Evolutionary conservation across 768 basidiomycete species (phyloP), one percentile per base, ranked within the genome.

Genomic region (Pleurotus eryngii): DNA sequence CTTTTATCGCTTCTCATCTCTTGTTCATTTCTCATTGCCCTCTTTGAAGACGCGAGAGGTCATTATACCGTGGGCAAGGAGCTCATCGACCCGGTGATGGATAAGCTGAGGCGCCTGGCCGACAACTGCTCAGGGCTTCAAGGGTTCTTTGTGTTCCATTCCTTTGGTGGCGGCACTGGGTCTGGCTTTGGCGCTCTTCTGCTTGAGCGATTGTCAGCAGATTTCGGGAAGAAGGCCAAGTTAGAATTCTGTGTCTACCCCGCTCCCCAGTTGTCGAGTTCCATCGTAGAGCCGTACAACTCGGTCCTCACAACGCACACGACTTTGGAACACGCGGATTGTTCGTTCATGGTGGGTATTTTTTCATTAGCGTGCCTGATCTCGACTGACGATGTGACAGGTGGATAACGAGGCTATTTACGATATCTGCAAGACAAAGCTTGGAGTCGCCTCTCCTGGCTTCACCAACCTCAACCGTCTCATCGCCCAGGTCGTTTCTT

Each of bases 61-160:
- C 95, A 98, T 74, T 97, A 97, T 78, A 98, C 96, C 60, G 87
- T 99, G 68, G 96, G 96, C 64, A 99, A 98, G 76, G 96, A 98
- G 74, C 85, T 95, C 65, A 95, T 99, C 67, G 96, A 98, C 75
- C 85, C 83, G 12, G 95, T 96, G 50, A 90, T 97, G 85, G 96
- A 99, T 77, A 95, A 90, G 69, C 81, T 97, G 65, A 90, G 96
- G 69, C 86, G 90, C 64, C 84, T 99, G 55, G 89, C 96, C 56
- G 96, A 99, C 74, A 95, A 95, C 81, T 98, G 96, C 78, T 81
- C 83, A 55, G 96, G 96, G 67, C 87, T 98, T 22, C 96, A 98
- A 74, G 96, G 96, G 60, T 99, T 98, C 82, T 98, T 98, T 71
- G 94, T 97, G 65, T 98, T 98, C 88, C 96, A 98, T 81, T 99